phyloP scores from a whole-genome alignment of 257 asterid species.

The Ligustrum vulgare region DNA sequence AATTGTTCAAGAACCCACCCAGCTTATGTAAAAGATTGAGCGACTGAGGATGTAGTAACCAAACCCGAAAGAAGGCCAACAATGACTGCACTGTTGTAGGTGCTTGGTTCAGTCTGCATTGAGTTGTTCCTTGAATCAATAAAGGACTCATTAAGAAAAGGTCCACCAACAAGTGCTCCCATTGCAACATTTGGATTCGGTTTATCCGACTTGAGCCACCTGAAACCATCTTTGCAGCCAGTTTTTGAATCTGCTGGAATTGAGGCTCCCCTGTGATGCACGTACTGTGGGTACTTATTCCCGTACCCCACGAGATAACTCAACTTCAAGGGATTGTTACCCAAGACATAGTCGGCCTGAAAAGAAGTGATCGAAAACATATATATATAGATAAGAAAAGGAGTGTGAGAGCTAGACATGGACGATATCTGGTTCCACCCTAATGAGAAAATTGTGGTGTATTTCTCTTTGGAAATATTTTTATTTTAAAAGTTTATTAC shows the following conservation, averaged over 20 bases:
- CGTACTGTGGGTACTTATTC: slow-evolving; percentile 40
- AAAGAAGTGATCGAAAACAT: background rate
- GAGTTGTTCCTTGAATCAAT: slow-evolving; percentile 51
- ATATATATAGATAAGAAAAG: background rate
- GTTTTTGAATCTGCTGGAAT: slow-evolving; percentile 41
- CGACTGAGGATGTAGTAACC: slow-evolving; percentile 53
- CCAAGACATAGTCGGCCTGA: slow-evolving; percentile 53
- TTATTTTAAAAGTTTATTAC: background rate
- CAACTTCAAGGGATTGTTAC: slow-evolving; percentile 44
- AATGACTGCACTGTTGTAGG: slow-evolving; percentile 45
- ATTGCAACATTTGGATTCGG: slow-evolving; percentile 49
- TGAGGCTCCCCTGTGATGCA: slow-evolving; percentile 59
- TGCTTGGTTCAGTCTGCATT: slow-evolving; percentile 53
- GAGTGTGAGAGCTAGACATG: background rate
- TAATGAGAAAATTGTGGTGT: background rate
- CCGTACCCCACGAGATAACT: slow-evolving; percentile 56
- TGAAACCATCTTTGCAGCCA: slow-evolving; percentile 47
- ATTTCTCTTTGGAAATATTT: too few species aligned
- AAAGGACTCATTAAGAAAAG: slow-evolving; percentile 49
- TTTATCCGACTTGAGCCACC: slow-evolving; percentile 36
- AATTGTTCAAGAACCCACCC: background rate
- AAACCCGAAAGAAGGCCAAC: slow-evolving; percentile 56
- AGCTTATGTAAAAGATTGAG: slow-evolving; percentile 34
- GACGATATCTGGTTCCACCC: background rate
- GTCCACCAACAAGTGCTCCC: slow-evolving; percentile 59